A percentile compares a stretch with the other conserved stretches of the same genome.
These are phyloP conservation scores for Apiospora kogelbergensis DNA, from an alignment of 2,329 filamentous ascomycete species.

Conservation along the genomic window DNA sequence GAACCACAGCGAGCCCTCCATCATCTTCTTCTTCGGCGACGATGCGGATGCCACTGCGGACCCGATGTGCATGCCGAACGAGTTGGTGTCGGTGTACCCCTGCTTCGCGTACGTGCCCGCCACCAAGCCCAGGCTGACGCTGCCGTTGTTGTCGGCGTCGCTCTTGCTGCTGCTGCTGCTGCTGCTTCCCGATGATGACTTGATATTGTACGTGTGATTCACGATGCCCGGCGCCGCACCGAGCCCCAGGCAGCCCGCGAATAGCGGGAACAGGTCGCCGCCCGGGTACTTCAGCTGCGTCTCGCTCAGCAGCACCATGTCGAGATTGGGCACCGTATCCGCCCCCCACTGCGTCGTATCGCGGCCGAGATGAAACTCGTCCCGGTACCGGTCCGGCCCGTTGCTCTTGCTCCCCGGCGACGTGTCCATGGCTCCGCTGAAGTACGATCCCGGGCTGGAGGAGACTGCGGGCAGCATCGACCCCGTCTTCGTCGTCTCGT, in stretches of 20 bases:
- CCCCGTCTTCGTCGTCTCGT: not conserved
- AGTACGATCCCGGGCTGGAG: not conserved
- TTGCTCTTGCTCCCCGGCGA: not conserved
- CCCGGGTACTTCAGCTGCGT: slow-evolving; percentile 21
- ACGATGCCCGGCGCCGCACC: slow-evolving; percentile 16
- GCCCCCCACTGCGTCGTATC: not conserved
- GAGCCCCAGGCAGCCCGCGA: slow-evolving; percentile 26
- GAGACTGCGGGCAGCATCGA: not conserved
- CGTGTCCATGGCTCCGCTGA: not conserved
- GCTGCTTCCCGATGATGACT: not conserved
- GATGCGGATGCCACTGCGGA: slow-evolving; percentile 20
- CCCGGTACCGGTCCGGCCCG: not conserved
- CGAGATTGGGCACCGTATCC: not conserved
- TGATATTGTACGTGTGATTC: slow-evolving; percentile 11
- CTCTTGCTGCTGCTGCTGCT: too few relatives aligned
- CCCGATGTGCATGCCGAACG: slow-evolving; percentile 40
- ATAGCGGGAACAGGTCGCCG: slow-evolving; percentile 21
- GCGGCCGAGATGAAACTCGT: not conserved
- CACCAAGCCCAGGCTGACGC: not conserved
- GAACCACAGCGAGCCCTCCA: slow-evolving; percentile 32
- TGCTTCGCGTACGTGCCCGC: not conserved
- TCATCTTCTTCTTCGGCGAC: not conserved
- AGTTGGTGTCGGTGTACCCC: slow-evolving; percentile 31
- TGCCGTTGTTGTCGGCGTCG: not conserved
- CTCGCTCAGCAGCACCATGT: slow-evolving; percentile 4